phyloP scores from a whole-genome alignment of 768 basidiomycete species.

The Agaricus blazei region DNA sequence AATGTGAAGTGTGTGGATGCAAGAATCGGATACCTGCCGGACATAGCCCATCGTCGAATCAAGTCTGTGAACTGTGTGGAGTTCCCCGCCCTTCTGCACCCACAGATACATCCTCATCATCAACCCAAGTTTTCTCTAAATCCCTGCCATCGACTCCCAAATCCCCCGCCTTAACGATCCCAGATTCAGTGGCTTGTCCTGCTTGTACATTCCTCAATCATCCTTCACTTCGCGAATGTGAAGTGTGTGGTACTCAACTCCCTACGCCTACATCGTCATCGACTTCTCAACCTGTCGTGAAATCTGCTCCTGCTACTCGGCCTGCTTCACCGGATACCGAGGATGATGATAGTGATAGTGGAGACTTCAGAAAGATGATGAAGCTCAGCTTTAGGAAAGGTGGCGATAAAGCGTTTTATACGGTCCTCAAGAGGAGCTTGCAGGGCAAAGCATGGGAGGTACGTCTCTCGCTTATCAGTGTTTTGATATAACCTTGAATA shows the following conservation, averaged over 20 bases:
- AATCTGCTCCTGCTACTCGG: conserved; percentile 64
- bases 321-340: conserved; percentile 47
- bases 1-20: conserved; percentile 85
- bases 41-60: conserved; percentile 59
- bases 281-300: conserved; percentile 15
- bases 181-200: conserved; percentile 57
- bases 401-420: conserved; percentile 82
- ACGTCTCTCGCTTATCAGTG: not conserved
- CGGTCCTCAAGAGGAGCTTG: conserved; percentile 64
- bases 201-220: conserved; percentile 94
- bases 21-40: conserved; percentile 64
- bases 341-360: conserved; percentile 25
- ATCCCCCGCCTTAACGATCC: not conserved
- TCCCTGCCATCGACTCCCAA: conserved; percentile 29
- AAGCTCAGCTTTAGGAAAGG: conserved; percentile 90
- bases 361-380: conserved; percentile 39
- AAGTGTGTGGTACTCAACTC: conserved; percentile 78
- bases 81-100: conserved; percentile 50
- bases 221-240: conserved; percentile 66
- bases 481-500: not conserved
- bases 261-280: conserved; percentile 22
- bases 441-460: conserved; percentile 77
- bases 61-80: conserved; percentile 80
- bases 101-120: conserved; percentile 18
- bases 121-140: conserved; percentile 26